Percentiles rank a stretch among this genome's conserved stretches.
phyloP scores from a whole-genome alignment of 169 alveolate genomes.

The Cryptosporidium tyzzeri region DNA sequence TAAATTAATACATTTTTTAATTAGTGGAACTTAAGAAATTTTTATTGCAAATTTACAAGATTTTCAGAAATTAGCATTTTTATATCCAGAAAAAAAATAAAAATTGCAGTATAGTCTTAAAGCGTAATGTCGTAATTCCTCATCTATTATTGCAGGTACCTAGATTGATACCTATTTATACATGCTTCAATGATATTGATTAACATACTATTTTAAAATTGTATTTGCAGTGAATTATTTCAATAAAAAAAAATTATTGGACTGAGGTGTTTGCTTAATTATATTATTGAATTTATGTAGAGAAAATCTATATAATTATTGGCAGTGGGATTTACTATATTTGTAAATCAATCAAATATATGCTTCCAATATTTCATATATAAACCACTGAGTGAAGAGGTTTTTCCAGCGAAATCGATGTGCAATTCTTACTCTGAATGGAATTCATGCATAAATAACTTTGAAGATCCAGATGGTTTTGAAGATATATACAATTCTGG shows the following conservation, averaged over 20 bases:
- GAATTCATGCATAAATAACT: neutral
- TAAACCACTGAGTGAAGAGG: slow-evolving; percentile 10
- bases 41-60: neutral
- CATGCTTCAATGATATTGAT: slow-evolving; percentile 19
- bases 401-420: slow-evolving; percentile 17
- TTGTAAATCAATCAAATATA: neutral
- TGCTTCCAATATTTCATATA: neutral
- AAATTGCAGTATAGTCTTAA: slow-evolving; percentile 68
- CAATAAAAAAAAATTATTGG: neutral
- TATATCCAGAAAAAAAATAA: neutral
- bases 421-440: slow-evolving; percentile 36
- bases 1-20: neutral
- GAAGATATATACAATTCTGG: slow-evolving; percentile 30
- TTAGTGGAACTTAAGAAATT: neutral
- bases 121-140: slow-evolving; percentile 72
- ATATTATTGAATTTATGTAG: neutral
- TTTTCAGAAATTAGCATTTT: neutral
- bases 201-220: neutral
- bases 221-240: neutral
- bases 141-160: slow-evolving; percentile 68
- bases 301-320: neutral
- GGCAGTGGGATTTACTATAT: slow-evolving; percentile 13
- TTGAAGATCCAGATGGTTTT: slow-evolving; percentile 4
- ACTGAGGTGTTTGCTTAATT: neutral
- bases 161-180: slow-evolving; percentile 47